These are phyloP conservation scores for Hamamelis virginiana DNA, from an alignment of 164 flowering plant species.

Conservation along the genomic window DNA sequence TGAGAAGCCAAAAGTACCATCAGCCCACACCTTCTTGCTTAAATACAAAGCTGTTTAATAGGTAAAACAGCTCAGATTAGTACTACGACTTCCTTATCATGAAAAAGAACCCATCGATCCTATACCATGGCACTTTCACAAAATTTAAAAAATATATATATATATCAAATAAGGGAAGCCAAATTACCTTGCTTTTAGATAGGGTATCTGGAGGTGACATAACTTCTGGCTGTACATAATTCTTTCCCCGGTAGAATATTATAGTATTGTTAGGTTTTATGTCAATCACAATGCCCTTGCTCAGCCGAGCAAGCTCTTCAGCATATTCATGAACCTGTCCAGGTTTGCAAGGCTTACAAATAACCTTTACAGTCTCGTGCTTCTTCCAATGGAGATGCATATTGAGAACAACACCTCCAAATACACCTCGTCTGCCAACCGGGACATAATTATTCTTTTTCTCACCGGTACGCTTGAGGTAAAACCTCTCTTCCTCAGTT, in stretches of 20 bases:
- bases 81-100: no score
- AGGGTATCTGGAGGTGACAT: constrained; percentile 90
- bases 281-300: constrained; percentile 82
- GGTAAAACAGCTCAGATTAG: no score
- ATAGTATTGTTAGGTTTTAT: constrained; percentile 71
- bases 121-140: no score
- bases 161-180: no score
- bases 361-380: constrained; percentile 88
- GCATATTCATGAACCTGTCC: constrained; percentile 86
- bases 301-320: constrained; percentile 75
- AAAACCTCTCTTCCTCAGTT: constrained; percentile 88
- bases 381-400: constrained; percentile 98
- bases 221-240: constrained; percentile 79
- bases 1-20: no score
- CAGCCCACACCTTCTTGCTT: no score
- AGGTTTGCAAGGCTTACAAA: constrained; percentile 81
- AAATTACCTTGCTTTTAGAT: constrained; percentile 76
- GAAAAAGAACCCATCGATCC: no score
- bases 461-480: constrained; percentile 87
- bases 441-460: constrained; percentile 89
- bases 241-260: constrained; percentile 86
- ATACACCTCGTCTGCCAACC: constrained; percentile 89
- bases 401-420: constrained; percentile 96
- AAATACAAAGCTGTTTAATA: no score
- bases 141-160: no score